phyloP scores from a whole-genome alignment of 495 filamentous ascomycete genomes.

The Delitschia confertaspora region DNA sequence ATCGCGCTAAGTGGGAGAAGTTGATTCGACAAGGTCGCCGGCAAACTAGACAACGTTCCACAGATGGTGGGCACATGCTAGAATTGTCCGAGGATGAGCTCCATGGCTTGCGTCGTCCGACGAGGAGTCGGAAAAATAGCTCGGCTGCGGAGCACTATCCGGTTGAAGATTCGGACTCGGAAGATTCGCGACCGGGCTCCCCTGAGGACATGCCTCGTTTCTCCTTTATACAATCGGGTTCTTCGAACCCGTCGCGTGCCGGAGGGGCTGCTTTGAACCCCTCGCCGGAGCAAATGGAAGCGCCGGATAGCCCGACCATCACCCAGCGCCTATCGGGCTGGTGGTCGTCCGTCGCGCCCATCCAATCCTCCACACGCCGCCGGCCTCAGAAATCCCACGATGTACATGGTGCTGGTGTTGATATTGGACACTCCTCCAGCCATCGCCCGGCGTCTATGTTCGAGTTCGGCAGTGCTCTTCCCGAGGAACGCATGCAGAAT shows the following conservation, averaged over 20 bases:
- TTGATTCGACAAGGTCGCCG: slow-evolving; percentile 67
- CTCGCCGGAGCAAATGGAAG: background rate
- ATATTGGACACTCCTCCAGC: background rate
- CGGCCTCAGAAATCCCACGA: slow-evolving; percentile 1
- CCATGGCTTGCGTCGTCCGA: slow-evolving; percentile 13
- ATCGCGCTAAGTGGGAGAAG: slow-evolving; percentile 73
- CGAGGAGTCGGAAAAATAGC: slow-evolving; percentile 3
- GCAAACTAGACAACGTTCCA: slow-evolving; percentile 37
- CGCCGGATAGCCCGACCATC: slow-evolving; percentile 28
- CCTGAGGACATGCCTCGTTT: slow-evolving; percentile 15
- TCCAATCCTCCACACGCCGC: background rate
- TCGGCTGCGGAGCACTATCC: slow-evolving; percentile 3
- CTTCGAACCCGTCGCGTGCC: slow-evolving; percentile 1
- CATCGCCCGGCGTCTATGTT: slow-evolving; percentile 13
- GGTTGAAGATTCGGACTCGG: slow-evolving; percentile 17
- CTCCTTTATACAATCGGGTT: slow-evolving; percentile 7
- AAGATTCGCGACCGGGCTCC: slow-evolving; percentile 13
- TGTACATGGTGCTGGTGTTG: background rate
- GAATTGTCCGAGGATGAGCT: slow-evolving; percentile 34
- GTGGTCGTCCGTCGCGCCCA: slow-evolving; percentile 18
- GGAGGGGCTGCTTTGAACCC: background rate
- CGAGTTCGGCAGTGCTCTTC: slow-evolving; percentile 22
- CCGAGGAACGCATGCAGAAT: slow-evolving; percentile 14
- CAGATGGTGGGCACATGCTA: slow-evolving; percentile 11
- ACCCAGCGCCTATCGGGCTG: slow-evolving; percentile 28